Percentiles rank a stretch among this genome's conserved stretches.
Evolutionary conservation across 2,329 filamentous ascomycete species (phyloP).

Genomic region (Phoma sp.): DNA sequence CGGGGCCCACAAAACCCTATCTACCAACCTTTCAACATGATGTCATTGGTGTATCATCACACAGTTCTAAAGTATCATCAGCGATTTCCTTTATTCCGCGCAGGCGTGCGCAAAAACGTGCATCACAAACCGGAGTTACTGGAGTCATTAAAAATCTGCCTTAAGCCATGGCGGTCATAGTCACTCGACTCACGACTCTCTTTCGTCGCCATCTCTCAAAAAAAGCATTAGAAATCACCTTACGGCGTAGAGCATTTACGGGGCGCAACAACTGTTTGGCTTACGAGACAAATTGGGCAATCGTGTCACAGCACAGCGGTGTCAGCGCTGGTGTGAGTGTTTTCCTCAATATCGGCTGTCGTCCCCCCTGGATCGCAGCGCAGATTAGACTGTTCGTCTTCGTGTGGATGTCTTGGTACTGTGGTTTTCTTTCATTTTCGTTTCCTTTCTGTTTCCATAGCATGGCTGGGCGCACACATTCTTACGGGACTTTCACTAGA

Average conservation of each 20-base stretch:
- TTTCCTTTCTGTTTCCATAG: conserved; percentile 12
- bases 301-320: conserved; percentile 21
- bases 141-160: conserved; percentile 23
- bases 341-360: conserved; percentile 29
- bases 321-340: conserved; percentile 16
- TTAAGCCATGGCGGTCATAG: conserved; percentile 26
- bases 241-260: conserved; percentile 42
- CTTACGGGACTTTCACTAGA: conserved; percentile 6
- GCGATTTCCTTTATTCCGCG: conserved; percentile 24
- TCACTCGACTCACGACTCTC: conserved; percentile 30
- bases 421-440: conserved; percentile 1
- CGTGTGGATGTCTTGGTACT: conserved; percentile 18
- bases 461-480: conserved; percentile 17
- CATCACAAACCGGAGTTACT: conserved; percentile 42
- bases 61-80: conserved; percentile 21
- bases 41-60: conserved; percentile 34
- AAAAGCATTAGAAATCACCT: conserved; percentile 49
- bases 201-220: conserved; percentile 26
- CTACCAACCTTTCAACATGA: conserved; percentile 23
- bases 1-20: conserved; percentile 8
- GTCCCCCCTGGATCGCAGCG: conserved; percentile 20
- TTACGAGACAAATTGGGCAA: conserved; percentile 19
- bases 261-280: conserved; percentile 35
- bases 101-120: conserved; percentile 26
- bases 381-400: conserved; percentile 33